Percentiles rank a stretch among this genome's conserved stretches.
Conservation (phyloP, 2,329 filamentous ascomycete species). For the Neonectria neomacrospora region DNA sequence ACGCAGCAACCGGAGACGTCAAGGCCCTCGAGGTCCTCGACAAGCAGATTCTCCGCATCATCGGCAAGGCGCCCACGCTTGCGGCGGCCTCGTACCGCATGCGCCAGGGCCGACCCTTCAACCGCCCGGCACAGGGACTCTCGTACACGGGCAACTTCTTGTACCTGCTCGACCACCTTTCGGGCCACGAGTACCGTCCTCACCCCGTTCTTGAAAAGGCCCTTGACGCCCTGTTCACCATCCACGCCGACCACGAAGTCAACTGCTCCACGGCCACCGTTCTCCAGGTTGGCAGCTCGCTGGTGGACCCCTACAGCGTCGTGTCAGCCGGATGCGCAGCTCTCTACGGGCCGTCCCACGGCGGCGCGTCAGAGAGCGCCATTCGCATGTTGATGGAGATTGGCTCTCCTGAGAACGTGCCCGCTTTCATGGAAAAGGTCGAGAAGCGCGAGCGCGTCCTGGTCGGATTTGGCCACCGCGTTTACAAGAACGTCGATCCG, state of each 20-base stretch:
- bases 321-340: slow-evolving; percentile 64
- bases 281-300: slow-evolving; percentile 65
- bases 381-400: slow-evolving; percentile 65
- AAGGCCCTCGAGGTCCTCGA: slow-evolving; percentile 58
- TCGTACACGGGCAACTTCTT: slow-evolving; percentile 67
- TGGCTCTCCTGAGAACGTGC: slow-evolving; percentile 61
- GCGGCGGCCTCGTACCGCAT: slow-evolving; percentile 64
- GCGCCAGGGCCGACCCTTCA: slow-evolving; percentile 62
- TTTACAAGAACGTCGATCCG: slow-evolving; percentile 66
- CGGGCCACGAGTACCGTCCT: slow-evolving; percentile 58
- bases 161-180: slow-evolving; percentile 63
- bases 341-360: slow-evolving; percentile 67
- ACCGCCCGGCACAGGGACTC: slow-evolving; percentile 58
- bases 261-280: slow-evolving; percentile 67
- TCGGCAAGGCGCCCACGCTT: slow-evolving; percentile 62
- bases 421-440: slow-evolving; percentile 60
- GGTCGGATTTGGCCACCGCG: slow-evolving; percentile 66
- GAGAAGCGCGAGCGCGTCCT: slow-evolving; percentile 62
- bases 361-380: slow-evolving; percentile 68
- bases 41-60: slow-evolving; percentile 63
- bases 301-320: slow-evolving; percentile 66
- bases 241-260: slow-evolving; percentile 69
- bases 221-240: slow-evolving; percentile 65
- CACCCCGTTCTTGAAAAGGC: slow-evolving; percentile 61
- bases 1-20: slow-evolving; percentile 54